Conservation (phyloP, 495 filamentous ascomycete genomes). For the Lophiostoma macrostomum region DNA sequence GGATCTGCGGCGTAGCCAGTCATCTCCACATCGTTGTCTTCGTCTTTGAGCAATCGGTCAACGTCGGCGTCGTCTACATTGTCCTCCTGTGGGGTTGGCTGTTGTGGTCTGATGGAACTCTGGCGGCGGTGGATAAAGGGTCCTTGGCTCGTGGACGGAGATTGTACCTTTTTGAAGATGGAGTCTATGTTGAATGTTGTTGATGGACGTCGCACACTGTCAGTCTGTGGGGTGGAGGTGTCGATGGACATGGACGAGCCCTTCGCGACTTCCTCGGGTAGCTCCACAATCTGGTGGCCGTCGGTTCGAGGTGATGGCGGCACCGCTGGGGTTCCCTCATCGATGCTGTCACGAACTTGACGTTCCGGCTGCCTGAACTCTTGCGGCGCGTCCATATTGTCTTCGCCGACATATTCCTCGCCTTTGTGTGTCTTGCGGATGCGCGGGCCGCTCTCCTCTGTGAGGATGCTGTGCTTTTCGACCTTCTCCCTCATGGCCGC, state of each 20-base stretch:
- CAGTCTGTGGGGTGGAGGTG: conserved; percentile 12
- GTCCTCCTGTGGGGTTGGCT: conserved; percentile 50
- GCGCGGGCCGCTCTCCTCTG: conserved; percentile 75
- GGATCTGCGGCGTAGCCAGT: conserved; percentile 65
- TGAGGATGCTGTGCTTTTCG: conserved; percentile 82
- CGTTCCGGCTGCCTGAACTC: conserved; percentile 8
- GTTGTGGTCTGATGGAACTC: conserved; percentile 45
- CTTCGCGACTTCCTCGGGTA: conserved; percentile 33
- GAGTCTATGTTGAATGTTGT: conserved; percentile 68
- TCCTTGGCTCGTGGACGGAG: conserved; percentile 46
- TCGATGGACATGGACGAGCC: conserved; percentile 23
- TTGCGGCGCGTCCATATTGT: conserved; percentile 38
- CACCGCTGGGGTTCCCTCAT: conserved; percentile 15
- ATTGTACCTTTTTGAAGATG: conserved; percentile 64
- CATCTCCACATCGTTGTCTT: conserved; percentile 67
- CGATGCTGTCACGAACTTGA: conserved; percentile 16
- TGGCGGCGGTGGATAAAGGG: conserved; percentile 47
- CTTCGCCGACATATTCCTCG: conserved; percentile 82
- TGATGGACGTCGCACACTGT: conserved; percentile 20
- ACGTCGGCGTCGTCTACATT: conserved; percentile 76
- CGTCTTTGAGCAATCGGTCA: conserved; percentile 81
- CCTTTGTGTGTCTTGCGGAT: conserved; percentile 93
- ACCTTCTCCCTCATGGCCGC: conserved; percentile 72
- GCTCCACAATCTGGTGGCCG: conserved; percentile 28
- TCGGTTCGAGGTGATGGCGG: conserved; percentile 15